Base-by-base conservation (phyloP, 768 basidiomycete genomes). In the Boletales sp. region DNA sequence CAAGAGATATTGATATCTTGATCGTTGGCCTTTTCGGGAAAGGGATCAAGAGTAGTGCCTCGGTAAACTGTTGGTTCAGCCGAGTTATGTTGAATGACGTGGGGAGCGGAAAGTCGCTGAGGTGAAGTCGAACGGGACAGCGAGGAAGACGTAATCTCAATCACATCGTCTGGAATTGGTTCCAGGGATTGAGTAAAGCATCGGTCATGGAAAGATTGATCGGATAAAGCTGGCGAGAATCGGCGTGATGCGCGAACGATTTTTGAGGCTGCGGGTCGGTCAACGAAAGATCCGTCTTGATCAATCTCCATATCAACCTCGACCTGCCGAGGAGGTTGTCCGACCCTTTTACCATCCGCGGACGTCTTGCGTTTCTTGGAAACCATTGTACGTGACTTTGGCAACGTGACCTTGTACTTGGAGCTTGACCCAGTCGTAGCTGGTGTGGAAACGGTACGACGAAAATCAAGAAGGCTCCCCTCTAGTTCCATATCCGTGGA, bases 401-500 rank as follows among this genome's bases (percentile, higher is more conserved):
- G 72, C 39, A 80, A 62, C 40, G 62, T 69, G 15, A 60, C 51
- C 57, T 79, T 70, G 55, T 55, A 48, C 57, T 71, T 69, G 32
- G 63, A 61, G 12, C 68, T 57, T 6, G 66, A 57, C 31, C 68
- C 64, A 9, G 61, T 58, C 14, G 69, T 37, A 9, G 57, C 69
- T 15, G 86, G 81, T 3, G 68, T 65, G 15, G 75, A 77, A 46
- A 74, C 72, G 0, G 83, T 75, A 36, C 86, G 77, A 35, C 79
- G 80, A 53, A 66, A 64, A 19, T 73, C 51, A 40, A 68, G 57
- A 19, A 84, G 62, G 5, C 80, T 84, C 3, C 77, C 76, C 55
- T 84, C 82, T 13, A 90, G 74, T 36, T 85, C 86, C 58, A 73
- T 67, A 59, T 90, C 89, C 19, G 76, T 78, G 6, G 85, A 83